Evolutionary conservation across 1,284 basidiomycete genomes (phyloP).

Genomic region (Pseudozyma tsukubaensis): DNA sequence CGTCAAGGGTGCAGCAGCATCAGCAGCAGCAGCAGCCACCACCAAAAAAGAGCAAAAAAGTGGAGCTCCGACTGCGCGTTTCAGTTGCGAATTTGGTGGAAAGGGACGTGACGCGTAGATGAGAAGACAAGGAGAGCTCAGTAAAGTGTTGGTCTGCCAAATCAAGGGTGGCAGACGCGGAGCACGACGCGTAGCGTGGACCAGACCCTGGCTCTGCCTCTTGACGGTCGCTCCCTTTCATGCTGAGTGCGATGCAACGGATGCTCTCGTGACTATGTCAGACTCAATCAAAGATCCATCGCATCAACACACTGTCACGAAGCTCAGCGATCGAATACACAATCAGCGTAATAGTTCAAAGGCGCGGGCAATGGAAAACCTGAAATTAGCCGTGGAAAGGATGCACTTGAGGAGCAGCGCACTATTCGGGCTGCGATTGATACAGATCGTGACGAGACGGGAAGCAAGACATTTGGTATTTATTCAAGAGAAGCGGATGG

Average conservation of each 20-base stretch:
- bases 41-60: neutral
- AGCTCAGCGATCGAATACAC: neutral
- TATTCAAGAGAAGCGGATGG: neutral
- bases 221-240: no score
- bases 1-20: no score
- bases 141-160: slow-evolving; percentile 6
- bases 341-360: neutral
- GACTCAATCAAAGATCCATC: no score
- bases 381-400: neutral
- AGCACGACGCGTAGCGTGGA: slow-evolving; percentile 2
- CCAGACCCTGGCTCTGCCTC: neutral
- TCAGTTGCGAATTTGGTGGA: neutral
- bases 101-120: slow-evolving; percentile 13
- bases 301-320: no score
- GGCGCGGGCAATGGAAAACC: neutral
- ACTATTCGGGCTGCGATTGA: neutral
- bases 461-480: neutral
- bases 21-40: no score
- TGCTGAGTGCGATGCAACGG: no score
- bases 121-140: neutral
- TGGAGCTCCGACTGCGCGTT: neutral
- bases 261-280: no score
- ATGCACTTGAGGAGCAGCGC: neutral
- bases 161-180: neutral
- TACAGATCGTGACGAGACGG: neutral